Percentiles rank a stretch among this genome's conserved stretches.
phyloP scores from a whole-genome alignment of 78 protist species.

The Trichosphaerium sp. region DNA sequence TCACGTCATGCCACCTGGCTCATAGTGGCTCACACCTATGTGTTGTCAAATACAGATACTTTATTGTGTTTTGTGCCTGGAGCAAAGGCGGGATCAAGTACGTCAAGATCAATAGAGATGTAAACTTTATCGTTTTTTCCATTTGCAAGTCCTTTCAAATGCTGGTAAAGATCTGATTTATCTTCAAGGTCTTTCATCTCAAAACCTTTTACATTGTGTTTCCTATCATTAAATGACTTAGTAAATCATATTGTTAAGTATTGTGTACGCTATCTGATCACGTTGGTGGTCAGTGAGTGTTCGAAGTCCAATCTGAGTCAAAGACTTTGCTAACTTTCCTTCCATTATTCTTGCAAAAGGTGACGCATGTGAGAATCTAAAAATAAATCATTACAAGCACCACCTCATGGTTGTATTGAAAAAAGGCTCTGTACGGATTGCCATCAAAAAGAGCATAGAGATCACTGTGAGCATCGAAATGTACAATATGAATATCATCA shows the following conservation, averaged over 20 bases:
- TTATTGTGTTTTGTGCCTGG: too few species aligned
- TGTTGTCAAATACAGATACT: too few species aligned
- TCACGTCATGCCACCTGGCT: conserved; percentile 7
- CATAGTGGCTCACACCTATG: conserved; percentile 7
- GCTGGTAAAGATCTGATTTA: background rate
- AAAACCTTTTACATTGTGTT: background rate
- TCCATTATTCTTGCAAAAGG: conserved; percentile 1
- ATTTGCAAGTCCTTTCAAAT: too few species aligned
- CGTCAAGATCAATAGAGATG: background rate
- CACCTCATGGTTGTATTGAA: too few species aligned
- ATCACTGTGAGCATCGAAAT: conserved; percentile 9
- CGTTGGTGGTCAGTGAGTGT: too few species aligned
- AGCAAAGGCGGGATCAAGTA: conserved; percentile 4
- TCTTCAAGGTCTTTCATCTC: background rate
- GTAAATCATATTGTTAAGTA: too few species aligned
- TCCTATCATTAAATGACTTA: too few species aligned
- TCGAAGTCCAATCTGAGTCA: conserved; percentile 7
- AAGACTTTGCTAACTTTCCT: background rate
- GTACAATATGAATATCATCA: background rate
- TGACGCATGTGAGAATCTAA: conserved; percentile 10
- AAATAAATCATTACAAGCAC: too few species aligned
- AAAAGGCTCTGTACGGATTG: conserved; percentile 5
- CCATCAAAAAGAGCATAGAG: conserved; percentile 6
- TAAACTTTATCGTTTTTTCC: too few species aligned
- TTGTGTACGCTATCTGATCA: too few species aligned